Base-by-base conservation (phyloP, 2,329 filamentous ascomycete genomes). In the Aspergillus pseudoviridinutans region DNA sequence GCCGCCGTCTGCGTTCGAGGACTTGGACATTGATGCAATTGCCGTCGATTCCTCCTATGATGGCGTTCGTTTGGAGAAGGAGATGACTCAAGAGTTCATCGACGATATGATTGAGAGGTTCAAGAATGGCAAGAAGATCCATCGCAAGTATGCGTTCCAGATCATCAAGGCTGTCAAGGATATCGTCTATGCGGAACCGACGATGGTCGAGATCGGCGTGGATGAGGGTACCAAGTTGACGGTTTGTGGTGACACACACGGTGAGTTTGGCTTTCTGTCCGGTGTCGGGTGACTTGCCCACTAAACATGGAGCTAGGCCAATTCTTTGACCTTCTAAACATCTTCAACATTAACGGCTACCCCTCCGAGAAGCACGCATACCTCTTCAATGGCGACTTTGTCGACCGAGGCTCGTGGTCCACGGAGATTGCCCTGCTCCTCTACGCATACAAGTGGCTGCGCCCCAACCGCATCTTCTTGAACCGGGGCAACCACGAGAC, bases 401-500 rank as follows among this genome's bases (percentile, higher is more conserved):
- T 99, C 54, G 94, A 99, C 74, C 86, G 94, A 72, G 94, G 94
- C 28, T 97, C 92, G 41, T 99, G 94, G 94, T 97, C 93, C 6
- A 92, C 88, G n/a, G 94, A 99, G 74, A 95, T 99, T 66, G 93
- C 92, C 10, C 82, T 99, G 50, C 81, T 97, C 10, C 82, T 99
- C 22, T 99, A 97, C 75, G 90, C 93, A 49, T 96, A 96, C 83
- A 99, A 99, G 80, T 96, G 91, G 93, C 77, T 97, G 68, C 87
- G 90, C 55, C 94, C 94, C 7, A 84, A 86, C 47, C 86, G 82
- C 55, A 93, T 99, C 82, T 97, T 96, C 84, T 80, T 99, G 63
- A 99, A 99, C 81, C 87, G 94, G 61, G 94, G 94, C 66, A 99
- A 99, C 77, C 94, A 99, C 78, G 94, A 99, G 79, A 97, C 94